Conservation (phyloP, 2,329 filamentous ascomycete genomes). For the Colletotrichum horii region DNA sequence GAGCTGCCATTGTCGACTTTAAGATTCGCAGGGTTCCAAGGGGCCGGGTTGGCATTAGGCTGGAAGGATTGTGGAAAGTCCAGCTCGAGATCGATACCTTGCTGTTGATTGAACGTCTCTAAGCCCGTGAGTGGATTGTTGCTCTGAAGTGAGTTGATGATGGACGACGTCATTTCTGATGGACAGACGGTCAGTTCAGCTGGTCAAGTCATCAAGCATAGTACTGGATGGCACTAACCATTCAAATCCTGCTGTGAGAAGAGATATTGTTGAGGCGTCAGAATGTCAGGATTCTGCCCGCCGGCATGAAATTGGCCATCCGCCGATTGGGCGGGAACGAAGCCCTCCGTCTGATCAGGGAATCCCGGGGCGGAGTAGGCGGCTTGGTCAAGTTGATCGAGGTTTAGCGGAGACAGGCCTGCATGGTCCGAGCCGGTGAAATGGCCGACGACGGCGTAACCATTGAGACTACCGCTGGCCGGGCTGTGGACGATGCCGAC, state of each 20-base stretch:
- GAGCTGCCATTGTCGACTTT: constrained; percentile 35
- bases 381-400: constrained; percentile 41
- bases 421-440: constrained; percentile 32
- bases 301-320: constrained; percentile 34
- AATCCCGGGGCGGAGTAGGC: constrained; percentile 38
- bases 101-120: constrained; percentile 28
- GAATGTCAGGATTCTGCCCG: constrained; percentile 34
- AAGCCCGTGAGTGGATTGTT: constrained; percentile 28
- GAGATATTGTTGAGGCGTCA: constrained; percentile 44
- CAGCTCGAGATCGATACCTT: constrained; percentile 39
- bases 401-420: constrained; percentile 46
- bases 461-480: constrained; percentile 54
- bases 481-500: constrained; percentile 55
- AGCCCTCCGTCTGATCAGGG: constrained; percentile 34
- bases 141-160: constrained; percentile 36
- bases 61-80: constrained; percentile 39
- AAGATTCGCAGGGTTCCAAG: constrained; percentile 48
- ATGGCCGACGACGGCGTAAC: constrained; percentile 53
- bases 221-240: constrained; percentile 28
- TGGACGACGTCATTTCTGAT: constrained; percentile 31
- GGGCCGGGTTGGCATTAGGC: constrained; percentile 34
- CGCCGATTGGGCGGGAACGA: constrained; percentile 30
- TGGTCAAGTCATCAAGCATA: neutral
- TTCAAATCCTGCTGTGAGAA: constrained; percentile 39
- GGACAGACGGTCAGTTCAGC: neutral